Evolutionary conservation across 208 protist genomes (phyloP), one percentile per base, ranked within the genome.

Genomic region (Wallacemonas sp.): DNA sequence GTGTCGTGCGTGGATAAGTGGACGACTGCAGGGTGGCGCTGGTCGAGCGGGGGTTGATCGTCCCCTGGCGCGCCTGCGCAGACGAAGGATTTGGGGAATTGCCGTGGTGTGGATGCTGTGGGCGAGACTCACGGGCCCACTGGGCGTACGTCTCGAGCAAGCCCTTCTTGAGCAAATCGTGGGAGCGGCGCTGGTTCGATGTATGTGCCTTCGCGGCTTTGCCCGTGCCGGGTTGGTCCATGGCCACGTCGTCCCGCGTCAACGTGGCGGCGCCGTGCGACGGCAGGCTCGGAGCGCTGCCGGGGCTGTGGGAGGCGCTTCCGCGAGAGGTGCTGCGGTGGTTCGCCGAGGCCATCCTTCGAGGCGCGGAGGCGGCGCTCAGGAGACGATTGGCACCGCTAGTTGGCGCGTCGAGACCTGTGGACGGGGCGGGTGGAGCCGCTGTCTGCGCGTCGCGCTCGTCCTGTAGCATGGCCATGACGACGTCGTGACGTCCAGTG

Each of bases 401-500:
- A 10, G 24, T 12, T 17, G 30, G n/a, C 34, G 58, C 29, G 58
- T 15, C 24, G 21, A 10, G 17, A n/a, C n/a, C n/a, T n/a, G n/a
- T n/a, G n/a, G 13, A n/a, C 5, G 1, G 64, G 19, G 3, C 2
- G n/a, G 1, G 21, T 26, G 12, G 39, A 29, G 29, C 24, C 55
- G 21, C 5, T 32, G 15, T 27, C 17, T 48, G 26, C 19, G 58
- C 54, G 39, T 62, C 60, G 48, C 17, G 60, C 42, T 75, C 80
- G 58, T 78, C 69, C 13, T 65, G 44, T 22, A 80, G 37, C 78
- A 87, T 83, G 0, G 75, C 75, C 34, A 76, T 54, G 54, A 78
- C 82, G 36, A 88, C 82, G 33, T 88, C 82, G 41, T 75, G 74
- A 24, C 70, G 42, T 34, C 69, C 73, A n/a, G 71, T 73, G 24